Percentiles rank a stretch among this genome's conserved stretches.
Conservation (phyloP, 176 grass and related monocot genomes). For the Hordeum vulgare region DNA sequence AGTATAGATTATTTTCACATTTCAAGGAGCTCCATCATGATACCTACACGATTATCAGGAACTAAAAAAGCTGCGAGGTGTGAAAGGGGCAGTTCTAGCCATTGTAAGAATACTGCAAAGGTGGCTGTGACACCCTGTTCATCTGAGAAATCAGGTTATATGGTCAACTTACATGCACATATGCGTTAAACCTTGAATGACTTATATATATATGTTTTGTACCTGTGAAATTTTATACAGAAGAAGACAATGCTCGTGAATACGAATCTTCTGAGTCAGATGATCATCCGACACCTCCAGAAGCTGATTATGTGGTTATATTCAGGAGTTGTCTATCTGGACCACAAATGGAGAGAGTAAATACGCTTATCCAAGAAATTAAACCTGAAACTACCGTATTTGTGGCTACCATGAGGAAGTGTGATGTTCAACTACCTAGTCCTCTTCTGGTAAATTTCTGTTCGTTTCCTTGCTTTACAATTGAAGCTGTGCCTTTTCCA, state of each 20-base stretch:
- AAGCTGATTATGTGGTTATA: neutral
- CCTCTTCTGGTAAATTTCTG: neutral
- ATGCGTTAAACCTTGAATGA: neutral
- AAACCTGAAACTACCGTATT: neutral
- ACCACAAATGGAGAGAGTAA: constrained; percentile 11
- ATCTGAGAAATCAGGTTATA: constrained; percentile 13
- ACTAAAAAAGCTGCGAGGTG: neutral
- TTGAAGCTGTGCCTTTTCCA: neutral
- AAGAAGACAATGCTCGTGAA: neutral
- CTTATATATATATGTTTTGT: neutral
- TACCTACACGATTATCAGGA: neutral
- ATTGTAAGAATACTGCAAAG: neutral
- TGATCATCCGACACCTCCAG: neutral
- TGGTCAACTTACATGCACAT: neutral
- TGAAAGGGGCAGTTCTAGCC: neutral
- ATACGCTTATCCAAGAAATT: neutral
- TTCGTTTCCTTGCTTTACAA: neutral
- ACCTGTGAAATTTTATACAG: neutral
- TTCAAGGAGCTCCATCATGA: neutral
- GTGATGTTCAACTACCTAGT: neutral
- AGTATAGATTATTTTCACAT: neutral
- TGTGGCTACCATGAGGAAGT: neutral
- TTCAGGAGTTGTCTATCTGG: neutral
- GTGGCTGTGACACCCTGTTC: neutral
- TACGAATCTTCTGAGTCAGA: neutral